Percentiles rank a stretch among this genome's conserved stretches.
phyloP scores from a whole-genome alignment of 306 rosid genomes.

The Datisca glomerata region DNA sequence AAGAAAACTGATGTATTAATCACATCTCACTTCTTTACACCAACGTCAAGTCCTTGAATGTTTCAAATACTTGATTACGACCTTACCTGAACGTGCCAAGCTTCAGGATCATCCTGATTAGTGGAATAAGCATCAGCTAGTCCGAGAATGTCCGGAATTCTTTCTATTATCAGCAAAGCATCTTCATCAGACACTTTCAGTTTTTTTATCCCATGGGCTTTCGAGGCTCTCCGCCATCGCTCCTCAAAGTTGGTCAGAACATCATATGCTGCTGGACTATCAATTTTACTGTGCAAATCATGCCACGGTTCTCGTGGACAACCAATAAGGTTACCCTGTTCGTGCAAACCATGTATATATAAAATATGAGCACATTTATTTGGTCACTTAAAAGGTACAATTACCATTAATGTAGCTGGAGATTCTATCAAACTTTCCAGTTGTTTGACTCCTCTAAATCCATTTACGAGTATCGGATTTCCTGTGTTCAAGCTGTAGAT shows the following conservation, averaged over 20 bases:
- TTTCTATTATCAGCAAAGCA: slow-evolving; percentile 65
- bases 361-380: slow-evolving; percentile 2
- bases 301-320: slow-evolving; percentile 99
- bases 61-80: not conserved
- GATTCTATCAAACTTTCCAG: no score
- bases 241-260: slow-evolving; percentile 87
- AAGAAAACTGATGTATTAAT: no score
- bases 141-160: slow-evolving; percentile 56
- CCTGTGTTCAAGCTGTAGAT: no score
- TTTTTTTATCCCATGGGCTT: slow-evolving; percentile 72
- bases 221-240: slow-evolving; percentile 89
- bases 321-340: slow-evolving; percentile 61
- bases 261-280: slow-evolving; percentile 96
- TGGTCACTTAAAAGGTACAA: no score
- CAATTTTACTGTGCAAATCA: slow-evolving; percentile 87
- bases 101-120: slow-evolving; percentile 57
- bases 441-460: no score
- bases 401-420: not conserved
- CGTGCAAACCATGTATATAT: not conserved
- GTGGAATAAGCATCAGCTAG: slow-evolving; percentile 24
- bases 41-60: not conserved
- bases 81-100: slow-evolving; percentile 92
- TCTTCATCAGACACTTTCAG: slow-evolving; percentile 48
- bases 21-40: not conserved
- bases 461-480: no score